Evolutionary conservation across 805 yeast species (phyloP), one percentile per base, ranked within the genome.

Genomic region (Starmerella asiatica): DNA sequence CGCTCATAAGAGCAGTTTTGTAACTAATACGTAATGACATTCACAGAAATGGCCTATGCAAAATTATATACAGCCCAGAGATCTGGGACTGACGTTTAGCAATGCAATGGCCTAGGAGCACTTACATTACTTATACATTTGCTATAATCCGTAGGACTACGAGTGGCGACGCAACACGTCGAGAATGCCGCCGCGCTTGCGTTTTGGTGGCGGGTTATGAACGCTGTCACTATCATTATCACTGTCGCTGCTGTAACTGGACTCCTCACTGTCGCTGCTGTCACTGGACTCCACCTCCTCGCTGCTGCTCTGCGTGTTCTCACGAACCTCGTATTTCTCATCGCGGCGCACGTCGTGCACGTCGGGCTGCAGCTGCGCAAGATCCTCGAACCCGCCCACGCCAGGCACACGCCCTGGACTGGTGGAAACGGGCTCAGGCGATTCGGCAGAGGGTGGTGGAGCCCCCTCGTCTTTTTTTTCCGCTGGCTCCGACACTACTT

Each of bases 381-480:
- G 37, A 2, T 21, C 19, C 17, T 29, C 45, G 16, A 42, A 42
- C 16, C 45, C 45, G 12, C 39, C 41, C 4, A 42, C 17, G 2
- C 45, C 45, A 5, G 45, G 40, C 2, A 36, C 40, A 14, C 31
- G 8, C n/a, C n/a, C 15, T 28, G 8, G 31, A 14, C 5, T 28
- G 7, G 31, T 9, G n/a, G 15, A 7, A 14, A 6, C 31, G 15
- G 7, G 17, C n/a, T 14, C 31, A 28, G 31, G 12, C 12, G 9
- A 9, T 14, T 14, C 28, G 14, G 28, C 14, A 9, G 28, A 24
- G 28, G 28, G 28, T 24, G 9, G 9, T 9, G 12, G 12, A 24
- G 28, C 28, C 9, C 12, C 14, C 28, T 24, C 14, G 12, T 9
- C 12, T 24, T 9, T 9, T 24, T 9, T 9, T 14, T 14, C 14